Conservation (phyloP, 768 basidiomycete genomes). For the Filobasidium wieringae region DNA sequence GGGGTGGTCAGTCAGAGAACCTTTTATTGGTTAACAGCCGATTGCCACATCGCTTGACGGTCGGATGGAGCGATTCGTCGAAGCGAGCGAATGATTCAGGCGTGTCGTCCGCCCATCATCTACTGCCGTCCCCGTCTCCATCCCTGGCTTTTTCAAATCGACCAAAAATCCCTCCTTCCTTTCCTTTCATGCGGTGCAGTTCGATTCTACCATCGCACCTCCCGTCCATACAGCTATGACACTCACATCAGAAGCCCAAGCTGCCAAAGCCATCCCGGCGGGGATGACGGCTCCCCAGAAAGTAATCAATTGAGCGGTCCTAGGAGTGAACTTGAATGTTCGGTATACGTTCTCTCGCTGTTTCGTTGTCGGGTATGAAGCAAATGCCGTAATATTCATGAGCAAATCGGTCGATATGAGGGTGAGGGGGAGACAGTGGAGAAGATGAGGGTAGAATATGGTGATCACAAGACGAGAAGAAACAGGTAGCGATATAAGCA, state of each 20-base stretch:
- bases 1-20: too few species aligned
- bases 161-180: too few species aligned
- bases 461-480: neutral
- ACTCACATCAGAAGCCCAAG: slow-evolving; percentile 32
- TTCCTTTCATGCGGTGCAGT: neutral
- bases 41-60: too few species aligned
- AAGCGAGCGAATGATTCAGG: too few species aligned
- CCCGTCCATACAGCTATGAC: neutral
- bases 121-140: too few species aligned
- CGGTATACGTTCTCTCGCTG: slow-evolving; percentile 78
- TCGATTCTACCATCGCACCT: neutral
- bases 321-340: slow-evolving; percentile 66
- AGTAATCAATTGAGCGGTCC: slow-evolving; percentile 51
- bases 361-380: slow-evolving; percentile 1
- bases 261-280: slow-evolving; percentile 32
- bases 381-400: neutral
- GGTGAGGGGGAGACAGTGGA: neutral
- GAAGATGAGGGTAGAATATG: neutral
- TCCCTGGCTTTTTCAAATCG: too few species aligned
- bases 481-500: neutral
- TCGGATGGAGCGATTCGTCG: too few species aligned
- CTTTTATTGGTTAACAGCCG: too few species aligned
- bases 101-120: too few species aligned
- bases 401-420: neutral
- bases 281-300: slow-evolving; percentile 59